Conservation (phyloP, 2,329 filamentous ascomycete species). For the Calonectria multiphialidica region DNA sequence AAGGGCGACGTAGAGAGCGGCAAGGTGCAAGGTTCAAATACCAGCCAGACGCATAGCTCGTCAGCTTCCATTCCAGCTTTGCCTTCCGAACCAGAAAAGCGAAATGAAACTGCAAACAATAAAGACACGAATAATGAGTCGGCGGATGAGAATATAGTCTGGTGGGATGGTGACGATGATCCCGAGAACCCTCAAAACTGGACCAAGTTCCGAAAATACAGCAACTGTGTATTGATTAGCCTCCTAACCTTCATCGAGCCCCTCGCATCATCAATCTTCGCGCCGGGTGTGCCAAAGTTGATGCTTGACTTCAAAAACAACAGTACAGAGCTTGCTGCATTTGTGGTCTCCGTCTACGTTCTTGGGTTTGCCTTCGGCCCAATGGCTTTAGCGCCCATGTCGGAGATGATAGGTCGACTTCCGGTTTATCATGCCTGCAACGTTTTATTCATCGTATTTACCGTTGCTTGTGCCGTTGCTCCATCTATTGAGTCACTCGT, state of each 20-base stretch:
- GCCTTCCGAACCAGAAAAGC: background rate
- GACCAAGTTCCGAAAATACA: constrained; percentile 59
- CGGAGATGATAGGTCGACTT: constrained; percentile 61
- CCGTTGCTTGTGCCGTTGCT: constrained; percentile 53
- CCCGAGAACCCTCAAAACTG: constrained; percentile 75
- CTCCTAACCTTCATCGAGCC: constrained; percentile 56
- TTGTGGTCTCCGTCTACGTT: constrained; percentile 58
- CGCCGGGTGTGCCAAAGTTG: constrained; percentile 70
- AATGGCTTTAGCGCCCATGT: constrained; percentile 59
- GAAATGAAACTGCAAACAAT: background rate
- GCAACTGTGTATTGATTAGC: constrained; percentile 46
- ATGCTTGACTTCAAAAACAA: constrained; percentile 64
- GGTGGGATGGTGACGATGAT: constrained; percentile 71
- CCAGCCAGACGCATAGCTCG: background rate
- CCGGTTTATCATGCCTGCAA: constrained; percentile 58
- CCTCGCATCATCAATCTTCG: constrained; percentile 66
- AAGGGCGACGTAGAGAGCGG: constrained; percentile 2
- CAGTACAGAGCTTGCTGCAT: constrained; percentile 43
- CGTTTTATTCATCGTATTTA: constrained; percentile 52
- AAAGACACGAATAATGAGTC: background rate
- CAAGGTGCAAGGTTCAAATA: background rate
- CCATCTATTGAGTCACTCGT: constrained; percentile 55
- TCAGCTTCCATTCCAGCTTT: background rate
- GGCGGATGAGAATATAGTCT: constrained; percentile 53
- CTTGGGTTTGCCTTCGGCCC: constrained; percentile 65